Conservation (phyloP, 1,284 basidiomycete genomes). For the Ustilago trichophora region DNA sequence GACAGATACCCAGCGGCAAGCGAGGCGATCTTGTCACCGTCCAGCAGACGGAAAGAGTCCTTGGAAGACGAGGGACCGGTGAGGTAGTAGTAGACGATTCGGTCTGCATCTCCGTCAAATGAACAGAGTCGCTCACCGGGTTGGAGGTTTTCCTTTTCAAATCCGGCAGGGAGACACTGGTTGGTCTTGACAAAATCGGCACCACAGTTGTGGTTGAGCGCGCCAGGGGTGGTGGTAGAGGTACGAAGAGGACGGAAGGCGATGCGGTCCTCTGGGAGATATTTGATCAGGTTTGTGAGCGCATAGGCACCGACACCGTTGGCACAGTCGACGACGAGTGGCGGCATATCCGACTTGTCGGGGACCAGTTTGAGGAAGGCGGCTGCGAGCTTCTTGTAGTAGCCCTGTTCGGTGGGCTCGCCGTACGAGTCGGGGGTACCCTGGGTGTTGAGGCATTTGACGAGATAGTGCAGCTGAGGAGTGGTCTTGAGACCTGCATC, state of each 20-base stretch:
- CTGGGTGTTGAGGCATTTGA: constrained; percentile 86
- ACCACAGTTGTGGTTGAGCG: constrained; percentile 84
- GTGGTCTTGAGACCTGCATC: constrained; percentile 85
- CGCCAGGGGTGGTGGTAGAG: constrained; percentile 73
- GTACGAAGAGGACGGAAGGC: constrained; percentile 55
- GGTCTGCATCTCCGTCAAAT: constrained; percentile 96
- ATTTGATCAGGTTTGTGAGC: constrained; percentile 53
- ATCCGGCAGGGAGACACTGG: constrained; percentile 60
- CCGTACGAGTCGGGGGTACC: constrained; percentile 78
- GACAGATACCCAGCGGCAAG: constrained; percentile 92
- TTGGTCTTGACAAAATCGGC: constrained; percentile 96
- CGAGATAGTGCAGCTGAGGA: constrained; percentile 94
- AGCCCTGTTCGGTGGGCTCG: constrained; percentile 83
- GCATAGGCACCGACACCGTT: constrained; percentile 88
- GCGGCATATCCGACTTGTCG: constrained; percentile 59
- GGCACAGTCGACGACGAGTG: constrained; percentile 90
- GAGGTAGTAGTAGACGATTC: constrained; percentile 90
- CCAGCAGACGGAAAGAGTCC: constrained; percentile 84
- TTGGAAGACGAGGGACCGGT: constrained; percentile 72
- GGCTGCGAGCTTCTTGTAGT: constrained; percentile 82
- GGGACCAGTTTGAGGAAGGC: constrained; percentile 84
- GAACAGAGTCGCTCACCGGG: constrained; percentile 83
- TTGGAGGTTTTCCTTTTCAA: constrained; percentile 55
- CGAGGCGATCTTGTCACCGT: constrained; percentile 98
- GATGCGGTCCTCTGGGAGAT: constrained; percentile 53